Base-by-base conservation (phyloP, 2,329 filamentous ascomycete genomes). In the Endocalyx cinctus region DNA sequence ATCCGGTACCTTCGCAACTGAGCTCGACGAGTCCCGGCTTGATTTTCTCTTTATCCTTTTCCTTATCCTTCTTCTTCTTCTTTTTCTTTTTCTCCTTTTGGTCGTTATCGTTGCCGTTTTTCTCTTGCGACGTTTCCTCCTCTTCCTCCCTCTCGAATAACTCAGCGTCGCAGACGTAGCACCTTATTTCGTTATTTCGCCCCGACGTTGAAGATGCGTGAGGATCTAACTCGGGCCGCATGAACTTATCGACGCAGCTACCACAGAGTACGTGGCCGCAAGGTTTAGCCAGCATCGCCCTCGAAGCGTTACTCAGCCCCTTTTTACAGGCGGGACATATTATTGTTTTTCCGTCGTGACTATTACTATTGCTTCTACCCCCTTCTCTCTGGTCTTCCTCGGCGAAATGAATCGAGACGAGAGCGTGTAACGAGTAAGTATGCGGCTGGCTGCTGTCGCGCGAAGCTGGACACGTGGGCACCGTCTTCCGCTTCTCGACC, bases 211-310 rank as follows among this genome's bases (percentile, higher is more conserved):
- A 31, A 7, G 43, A 23, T 15, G 61, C 51, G 50, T 79, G 63
- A 18, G 78, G 73, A 47, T 87, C 82, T 56, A 44, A 63, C 35
- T 60, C 65, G 26, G 78, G 73, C 6, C 72, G 73, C 70, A 96
- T 82, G 59, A 97, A 94, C 52, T 88, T 84, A 34, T 81, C 75
- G 12, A 89, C 82, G 52, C 90, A 96, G 25, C 75, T 82, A 50
- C 84, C 82, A 60, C 90, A 98, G 15, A 96, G 62, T 1, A 97
- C 88, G 56, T 98, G 90, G 0, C 90, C 90, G 51, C 90, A 98
- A 0, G 86, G 85, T 56, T 87, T 89, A 2, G 86, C 81, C 32
- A 96, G 68, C 57, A 89, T 77, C 1, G 89, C 86, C 54, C 84
- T 86, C 4, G 85, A 84, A 4, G 84, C 74, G 55, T 97, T 97